Percentiles rank a stretch among this genome's conserved stretches.
phyloP scores from a whole-genome alignment of 2,329 filamentous ascomycete genomes.

The Uncinocarpus reesii region DNA sequence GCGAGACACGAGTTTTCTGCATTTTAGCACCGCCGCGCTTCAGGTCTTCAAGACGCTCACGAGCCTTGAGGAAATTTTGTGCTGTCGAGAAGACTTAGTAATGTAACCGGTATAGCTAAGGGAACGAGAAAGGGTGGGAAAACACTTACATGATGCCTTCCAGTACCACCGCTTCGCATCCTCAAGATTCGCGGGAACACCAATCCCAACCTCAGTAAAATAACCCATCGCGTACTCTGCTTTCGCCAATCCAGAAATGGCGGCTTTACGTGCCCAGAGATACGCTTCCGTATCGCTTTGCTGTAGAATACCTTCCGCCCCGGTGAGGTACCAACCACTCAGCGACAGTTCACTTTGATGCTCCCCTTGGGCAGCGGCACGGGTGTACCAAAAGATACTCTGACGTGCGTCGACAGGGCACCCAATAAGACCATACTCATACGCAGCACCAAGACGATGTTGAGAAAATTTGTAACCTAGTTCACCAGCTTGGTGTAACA shows the following conservation, averaged over 20 bases:
- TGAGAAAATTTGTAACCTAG: slow-evolving; percentile 93
- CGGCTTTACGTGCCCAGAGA: slow-evolving; percentile 91
- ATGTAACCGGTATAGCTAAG: no score
- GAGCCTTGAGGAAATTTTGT: slow-evolving; percentile 87
- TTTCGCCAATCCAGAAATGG: slow-evolving; percentile 75
- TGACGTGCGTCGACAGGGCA: slow-evolving; percentile 71
- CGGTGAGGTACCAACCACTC: slow-evolving; percentile 91
- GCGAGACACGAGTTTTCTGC: slow-evolving; percentile 66
- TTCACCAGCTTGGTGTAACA: slow-evolving; percentile 77
- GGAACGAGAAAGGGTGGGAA: slow-evolving; percentile 3
- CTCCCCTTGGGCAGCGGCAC: slow-evolving; percentile 82
- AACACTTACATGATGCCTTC: slow-evolving; percentile 76
- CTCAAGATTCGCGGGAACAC: slow-evolving; percentile 72
- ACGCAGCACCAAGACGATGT: slow-evolving; percentile 76
- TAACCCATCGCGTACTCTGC: slow-evolving; percentile 98
- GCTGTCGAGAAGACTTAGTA: slow-evolving; percentile 42
- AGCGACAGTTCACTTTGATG: slow-evolving; percentile 82
- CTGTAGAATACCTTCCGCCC: slow-evolving; percentile 72
- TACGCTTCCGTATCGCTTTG: slow-evolving; percentile 96
- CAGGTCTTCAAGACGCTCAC: slow-evolving; percentile 83
- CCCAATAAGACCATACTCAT: slow-evolving; percentile 78
- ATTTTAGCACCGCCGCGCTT: slow-evolving; percentile 65
- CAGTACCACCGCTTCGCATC: slow-evolving; percentile 98
- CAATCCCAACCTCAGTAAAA: slow-evolving; percentile 91
- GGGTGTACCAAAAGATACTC: slow-evolving; percentile 89